Percentiles rank a stretch among this genome's conserved stretches.
These are phyloP conservation scores for Rhodotorula paludigena DNA, from an alignment of 768 basidiomycete species.

Conservation along the genomic window DNA sequence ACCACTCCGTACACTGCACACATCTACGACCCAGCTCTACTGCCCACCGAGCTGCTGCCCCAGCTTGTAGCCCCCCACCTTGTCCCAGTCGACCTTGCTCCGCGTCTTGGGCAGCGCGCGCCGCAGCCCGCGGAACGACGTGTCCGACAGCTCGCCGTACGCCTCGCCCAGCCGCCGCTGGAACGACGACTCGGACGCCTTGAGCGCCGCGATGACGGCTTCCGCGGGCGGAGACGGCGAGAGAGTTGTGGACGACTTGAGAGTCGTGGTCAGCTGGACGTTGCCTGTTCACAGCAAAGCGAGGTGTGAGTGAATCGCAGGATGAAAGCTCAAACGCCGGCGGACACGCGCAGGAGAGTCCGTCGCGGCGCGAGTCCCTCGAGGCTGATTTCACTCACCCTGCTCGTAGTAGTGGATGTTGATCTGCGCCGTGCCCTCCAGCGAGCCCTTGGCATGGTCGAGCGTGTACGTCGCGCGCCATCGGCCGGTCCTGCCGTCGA, in stretches of 20 bases:
- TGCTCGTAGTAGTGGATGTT: conserved; percentile 98
- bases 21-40: neutral
- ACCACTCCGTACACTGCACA: neutral
- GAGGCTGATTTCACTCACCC: conserved; percentile 52
- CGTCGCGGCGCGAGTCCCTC: too few species aligned
- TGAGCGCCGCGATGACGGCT: conserved; percentile 67
- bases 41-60: conserved; percentile 13
- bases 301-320: neutral
- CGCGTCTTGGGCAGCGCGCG: conserved; percentile 85
- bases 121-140: conserved; percentile 84
- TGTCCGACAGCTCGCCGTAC: conserved; percentile 85
- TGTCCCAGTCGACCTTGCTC: conserved; percentile 95
- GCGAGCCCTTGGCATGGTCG: conserved; percentile 58
- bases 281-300: conserved; percentile 46
- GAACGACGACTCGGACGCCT: conserved; percentile 74
- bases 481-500: conserved; percentile 73
- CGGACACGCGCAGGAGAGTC: too few species aligned
- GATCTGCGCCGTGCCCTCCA: conserved; percentile 62
- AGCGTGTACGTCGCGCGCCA: conserved; percentile 86
- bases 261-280: conserved; percentile 83
- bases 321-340: neutral
- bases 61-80: conserved; percentile 52
- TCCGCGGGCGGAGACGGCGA: conserved; percentile 56
- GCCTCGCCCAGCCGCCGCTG: conserved; percentile 73
- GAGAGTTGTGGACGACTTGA: conserved; percentile 56